These are phyloP conservation scores for Ashbya aceris DNA, from an alignment of 1,139 yeast genomes.

Conservation along the genomic window DNA sequence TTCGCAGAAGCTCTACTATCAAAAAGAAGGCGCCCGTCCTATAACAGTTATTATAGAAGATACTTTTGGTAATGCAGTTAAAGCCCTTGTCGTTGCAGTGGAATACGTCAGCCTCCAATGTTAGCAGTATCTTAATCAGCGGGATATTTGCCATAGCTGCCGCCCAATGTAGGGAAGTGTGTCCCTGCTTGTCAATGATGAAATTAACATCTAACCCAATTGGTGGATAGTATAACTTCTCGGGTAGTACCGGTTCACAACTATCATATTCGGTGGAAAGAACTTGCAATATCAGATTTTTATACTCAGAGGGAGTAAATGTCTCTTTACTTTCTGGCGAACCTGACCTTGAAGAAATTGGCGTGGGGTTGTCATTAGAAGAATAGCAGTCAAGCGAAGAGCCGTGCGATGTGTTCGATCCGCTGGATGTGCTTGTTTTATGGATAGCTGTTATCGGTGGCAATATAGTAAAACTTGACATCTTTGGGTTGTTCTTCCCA, in stretches of 20 bases:
- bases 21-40: slow-evolving; percentile 68
- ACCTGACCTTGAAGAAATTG: slow-evolving; percentile 31
- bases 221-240: slow-evolving; percentile 65
- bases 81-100: slow-evolving; percentile 70
- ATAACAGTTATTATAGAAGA: slow-evolving; percentile 80
- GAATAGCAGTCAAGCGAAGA: slow-evolving; percentile 20
- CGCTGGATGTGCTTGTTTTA: slow-evolving; percentile 21
- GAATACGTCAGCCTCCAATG: slow-evolving; percentile 63
- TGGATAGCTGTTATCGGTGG: slow-evolving; percentile 10
- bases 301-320: slow-evolving; percentile 19
- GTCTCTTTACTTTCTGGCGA: slow-evolving; percentile 12
- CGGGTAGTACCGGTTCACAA: slow-evolving; percentile 50
- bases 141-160: slow-evolving; percentile 79
- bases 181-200: slow-evolving; percentile 91
- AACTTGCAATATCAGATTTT: slow-evolving; percentile 26
- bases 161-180: slow-evolving; percentile 96
- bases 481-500: slow-evolving; percentile 5
- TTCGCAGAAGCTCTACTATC: slow-evolving; percentile 59
- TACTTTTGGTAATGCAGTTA: slow-evolving; percentile 74
- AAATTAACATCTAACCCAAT: slow-evolving; percentile 73
- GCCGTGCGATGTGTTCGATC: slow-evolving; percentile 27
- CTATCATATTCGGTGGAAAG: slow-evolving; percentile 57
- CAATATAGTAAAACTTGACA: slow-evolving; percentile 5
- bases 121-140: slow-evolving; percentile 59
- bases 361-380: slow-evolving; percentile 34